A percentile compares a stretch with the other conserved stretches of the same genome.
Conservation (phyloP, 2,329 filamentous ascomycete genomes). For the Fusarium veterinarium region DNA sequence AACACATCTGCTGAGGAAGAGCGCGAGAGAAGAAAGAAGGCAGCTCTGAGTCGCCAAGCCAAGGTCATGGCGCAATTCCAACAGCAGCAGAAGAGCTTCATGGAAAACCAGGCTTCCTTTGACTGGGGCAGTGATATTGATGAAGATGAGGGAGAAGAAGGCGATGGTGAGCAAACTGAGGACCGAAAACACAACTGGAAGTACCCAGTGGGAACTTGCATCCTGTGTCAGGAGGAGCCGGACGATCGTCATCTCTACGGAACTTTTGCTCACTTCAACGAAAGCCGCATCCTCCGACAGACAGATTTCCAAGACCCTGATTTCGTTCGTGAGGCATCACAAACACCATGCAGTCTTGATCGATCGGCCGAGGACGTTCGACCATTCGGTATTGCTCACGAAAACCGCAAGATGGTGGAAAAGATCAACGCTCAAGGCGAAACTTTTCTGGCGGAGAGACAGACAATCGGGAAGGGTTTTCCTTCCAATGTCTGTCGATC, state of each 20-base stretch:
- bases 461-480: constrained; percentile 91
- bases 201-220: constrained; percentile 92
- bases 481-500: constrained; percentile 72
- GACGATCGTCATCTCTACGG: constrained; percentile 90
- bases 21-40: constrained; percentile 86
- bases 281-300: constrained; percentile 87
- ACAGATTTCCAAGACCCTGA: constrained; percentile 86
- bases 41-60: constrained; percentile 88
- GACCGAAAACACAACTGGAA: constrained; percentile 78
- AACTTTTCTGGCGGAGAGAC: constrained; percentile 77
- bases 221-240: constrained; percentile 95
- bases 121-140: constrained; percentile 87
- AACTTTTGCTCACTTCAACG: constrained; percentile 88
- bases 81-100: constrained; percentile 94
- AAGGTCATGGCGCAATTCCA: constrained; percentile 98
- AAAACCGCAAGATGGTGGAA: constrained; percentile 81
- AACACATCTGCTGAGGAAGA: constrained; percentile 75
- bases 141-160: constrained; percentile 78
- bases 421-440: constrained; percentile 81
- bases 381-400: constrained; percentile 89
- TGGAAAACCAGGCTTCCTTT: constrained; percentile 87
- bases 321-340: constrained; percentile 83
- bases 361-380: constrained; percentile 83
- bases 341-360: constrained; percentile 85
- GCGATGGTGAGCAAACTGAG: constrained; percentile 69